Evolutionary conservation across 1,284 basidiomycete species (phyloP), one percentile per base, ranked within the genome.

Genomic region (Ceratobasidium sp.): DNA sequence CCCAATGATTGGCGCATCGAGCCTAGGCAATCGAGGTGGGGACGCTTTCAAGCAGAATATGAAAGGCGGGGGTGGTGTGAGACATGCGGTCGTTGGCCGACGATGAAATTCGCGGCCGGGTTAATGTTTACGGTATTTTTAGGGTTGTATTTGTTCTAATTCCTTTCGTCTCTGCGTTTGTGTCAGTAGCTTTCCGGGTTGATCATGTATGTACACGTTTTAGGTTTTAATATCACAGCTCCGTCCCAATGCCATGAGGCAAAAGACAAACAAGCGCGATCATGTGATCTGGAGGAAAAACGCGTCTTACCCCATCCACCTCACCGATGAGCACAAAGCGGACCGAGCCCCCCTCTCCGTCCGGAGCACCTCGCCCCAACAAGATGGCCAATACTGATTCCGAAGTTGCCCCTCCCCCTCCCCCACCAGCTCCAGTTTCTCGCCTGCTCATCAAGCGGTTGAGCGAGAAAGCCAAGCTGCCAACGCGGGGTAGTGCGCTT

Each of bases 401-500:
- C 16, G 52, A 54, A 49, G 44, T 4, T 19, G 29, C 69, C 11
- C 19, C 47, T n/a, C 42, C 53, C 16, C 9, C 56, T 23, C 56
- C 54, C n/a, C 44, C 62, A 11, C 69, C 74, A 1, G 69, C 73
- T 13, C 74, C 74, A 36, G 71, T 69, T 7, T 69, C 71, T 16
- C 56, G 70, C 2, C 86, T 98, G 19, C 85, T 94, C 72, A 87
- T 99, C 74, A 96, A 97, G 77, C 85, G 88, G 41, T 86, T 91
- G 54, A 91, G 91, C 1, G 84, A 88, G 13, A 88, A 88, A 74
- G 97, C 93, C 16, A 90, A 79, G 71, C 77, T 97, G 27, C 96
- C 97, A 0, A 95, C 91, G 11, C 85, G 93, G 69, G 96, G 96
- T 0, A 95, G 92, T 5, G 78, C 86, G 1, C 81, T 91, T 53